phyloP scores from a whole-genome alignment of 1,284 basidiomycete genomes.

The Erythrobasidium hasegawianum region DNA sequence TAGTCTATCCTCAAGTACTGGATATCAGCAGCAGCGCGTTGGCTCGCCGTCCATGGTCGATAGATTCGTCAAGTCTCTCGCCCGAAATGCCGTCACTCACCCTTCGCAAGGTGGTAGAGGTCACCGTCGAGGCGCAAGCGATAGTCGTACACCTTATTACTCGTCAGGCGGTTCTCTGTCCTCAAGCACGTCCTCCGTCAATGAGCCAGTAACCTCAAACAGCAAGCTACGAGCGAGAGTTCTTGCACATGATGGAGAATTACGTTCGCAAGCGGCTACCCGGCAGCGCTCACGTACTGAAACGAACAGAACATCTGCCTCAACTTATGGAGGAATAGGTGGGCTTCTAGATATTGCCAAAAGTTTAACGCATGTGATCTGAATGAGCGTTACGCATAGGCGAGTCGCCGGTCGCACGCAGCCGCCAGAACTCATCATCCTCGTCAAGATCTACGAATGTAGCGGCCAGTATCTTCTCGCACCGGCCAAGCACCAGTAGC shows the following conservation, averaged over 20 bases:
- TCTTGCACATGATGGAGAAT: not conserved
- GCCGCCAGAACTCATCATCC: constrained; percentile 23
- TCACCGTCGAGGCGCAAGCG: not conserved
- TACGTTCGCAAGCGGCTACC: not conserved
- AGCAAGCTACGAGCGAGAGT: not conserved
- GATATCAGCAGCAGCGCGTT: not conserved
- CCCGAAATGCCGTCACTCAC: not conserved
- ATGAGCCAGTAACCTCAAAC: not conserved
- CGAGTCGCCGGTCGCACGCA: constrained; percentile 13
- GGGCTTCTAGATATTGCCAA: not conserved
- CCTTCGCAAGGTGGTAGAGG: not conserved
- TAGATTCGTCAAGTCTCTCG: not conserved
- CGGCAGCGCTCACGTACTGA: constrained; percentile 1
- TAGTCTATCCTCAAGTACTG: too few species aligned
- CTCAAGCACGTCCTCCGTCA: not conserved
- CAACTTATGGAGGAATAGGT: not conserved
- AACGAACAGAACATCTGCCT: not conserved
- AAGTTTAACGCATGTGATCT: not conserved
- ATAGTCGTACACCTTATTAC: not conserved
- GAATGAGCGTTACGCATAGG: not conserved
- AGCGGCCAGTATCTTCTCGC: constrained; percentile 15
- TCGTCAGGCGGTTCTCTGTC: not conserved
- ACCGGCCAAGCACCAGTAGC: constrained; percentile 11
- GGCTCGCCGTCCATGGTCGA: not conserved
- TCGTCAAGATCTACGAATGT: constrained; percentile 10